Conservation (phyloP, 2,329 filamentous ascomycete species). For the Fusarium falciforme region DNA sequence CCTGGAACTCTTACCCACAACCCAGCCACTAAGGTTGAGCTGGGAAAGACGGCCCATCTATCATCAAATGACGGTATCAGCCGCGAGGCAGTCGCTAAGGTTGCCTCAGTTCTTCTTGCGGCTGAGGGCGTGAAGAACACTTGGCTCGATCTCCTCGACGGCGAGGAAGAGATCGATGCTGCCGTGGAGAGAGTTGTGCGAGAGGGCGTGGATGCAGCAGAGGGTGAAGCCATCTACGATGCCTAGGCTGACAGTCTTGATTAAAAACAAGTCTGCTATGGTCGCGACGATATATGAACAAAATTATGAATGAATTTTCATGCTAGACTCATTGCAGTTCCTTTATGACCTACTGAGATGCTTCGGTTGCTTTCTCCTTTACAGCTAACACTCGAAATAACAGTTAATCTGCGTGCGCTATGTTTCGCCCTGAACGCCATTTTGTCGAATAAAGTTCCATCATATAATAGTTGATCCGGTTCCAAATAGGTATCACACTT, state of each 20-base stretch:
- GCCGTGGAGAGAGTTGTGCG: slow-evolving; percentile 62
- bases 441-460: not conserved
- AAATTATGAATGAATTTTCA: not conserved
- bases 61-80: slow-evolving; percentile 54
- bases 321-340: not conserved
- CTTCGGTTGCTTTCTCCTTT: not conserved
- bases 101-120: slow-evolving; percentile 67
- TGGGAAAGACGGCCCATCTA: slow-evolving; percentile 58
- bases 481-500: not conserved
- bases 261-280: not conserved
- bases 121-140: slow-evolving; percentile 57
- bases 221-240: slow-evolving; percentile 60
- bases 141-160: slow-evolving; percentile 68
- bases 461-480: not conserved
- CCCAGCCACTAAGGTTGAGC: slow-evolving; percentile 58
- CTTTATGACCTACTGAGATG: not conserved
- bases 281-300: not conserved
- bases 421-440: not conserved
- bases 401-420: not conserved
- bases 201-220: slow-evolving; percentile 62
- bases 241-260: slow-evolving; percentile 12
- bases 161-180: slow-evolving; percentile 58
- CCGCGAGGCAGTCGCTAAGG: slow-evolving; percentile 69
- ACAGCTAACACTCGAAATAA: not conserved
- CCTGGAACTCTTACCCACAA: slow-evolving; percentile 63